phyloP scores from a whole-genome alignment of 2,329 filamentous ascomycete species.

The Ophiostoma angusticollis region DNA sequence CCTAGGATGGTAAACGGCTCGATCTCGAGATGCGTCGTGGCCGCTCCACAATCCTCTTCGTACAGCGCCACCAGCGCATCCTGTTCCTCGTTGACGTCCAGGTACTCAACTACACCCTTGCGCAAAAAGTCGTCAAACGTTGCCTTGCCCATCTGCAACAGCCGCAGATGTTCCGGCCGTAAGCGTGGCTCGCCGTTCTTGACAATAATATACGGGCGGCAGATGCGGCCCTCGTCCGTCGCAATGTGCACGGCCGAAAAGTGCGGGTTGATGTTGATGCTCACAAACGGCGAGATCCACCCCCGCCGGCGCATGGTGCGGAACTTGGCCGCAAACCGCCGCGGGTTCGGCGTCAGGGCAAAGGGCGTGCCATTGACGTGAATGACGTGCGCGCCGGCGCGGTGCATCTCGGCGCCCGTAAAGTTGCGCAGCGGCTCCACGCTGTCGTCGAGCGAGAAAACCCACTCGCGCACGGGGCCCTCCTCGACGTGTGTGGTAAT shows the following conservation, averaged over 20 bases:
- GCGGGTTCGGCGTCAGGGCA: slow-evolving; percentile 74
- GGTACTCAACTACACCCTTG: slow-evolving; percentile 83
- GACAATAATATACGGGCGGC: slow-evolving; percentile 88
- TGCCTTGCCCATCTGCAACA: slow-evolving; percentile 70
- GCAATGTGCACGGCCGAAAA: slow-evolving; percentile 88
- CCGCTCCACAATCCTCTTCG: slow-evolving; percentile 68
- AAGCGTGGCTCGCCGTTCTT: slow-evolving; percentile 77
- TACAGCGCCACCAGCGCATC: slow-evolving; percentile 87
- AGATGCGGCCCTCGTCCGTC: slow-evolving; percentile 93
- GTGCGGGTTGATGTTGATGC: slow-evolving; percentile 90
- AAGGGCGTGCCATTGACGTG: slow-evolving; percentile 93
- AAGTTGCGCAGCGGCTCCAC: slow-evolving; percentile 61
- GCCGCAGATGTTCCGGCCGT: slow-evolving; percentile 62
- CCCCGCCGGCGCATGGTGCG: slow-evolving; percentile 78
- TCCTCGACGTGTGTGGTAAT: slow-evolving; percentile 96
- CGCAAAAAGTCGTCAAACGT: slow-evolving; percentile 91
- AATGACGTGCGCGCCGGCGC: slow-evolving; percentile 72
- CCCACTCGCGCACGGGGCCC: slow-evolving; percentile 71
- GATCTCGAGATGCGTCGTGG: slow-evolving; percentile 90
- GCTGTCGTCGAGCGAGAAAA: slow-evolving; percentile 76
- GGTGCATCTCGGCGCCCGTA: slow-evolving; percentile 73
- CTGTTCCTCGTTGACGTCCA: slow-evolving; percentile 97
- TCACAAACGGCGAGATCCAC: slow-evolving; percentile 89
- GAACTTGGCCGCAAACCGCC: slow-evolving; percentile 74
- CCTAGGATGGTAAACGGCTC: slow-evolving; percentile 95